Base-by-base conservation (phyloP, 148 eudicot genomes). In the Rhododendron kiyosumense region DNA sequence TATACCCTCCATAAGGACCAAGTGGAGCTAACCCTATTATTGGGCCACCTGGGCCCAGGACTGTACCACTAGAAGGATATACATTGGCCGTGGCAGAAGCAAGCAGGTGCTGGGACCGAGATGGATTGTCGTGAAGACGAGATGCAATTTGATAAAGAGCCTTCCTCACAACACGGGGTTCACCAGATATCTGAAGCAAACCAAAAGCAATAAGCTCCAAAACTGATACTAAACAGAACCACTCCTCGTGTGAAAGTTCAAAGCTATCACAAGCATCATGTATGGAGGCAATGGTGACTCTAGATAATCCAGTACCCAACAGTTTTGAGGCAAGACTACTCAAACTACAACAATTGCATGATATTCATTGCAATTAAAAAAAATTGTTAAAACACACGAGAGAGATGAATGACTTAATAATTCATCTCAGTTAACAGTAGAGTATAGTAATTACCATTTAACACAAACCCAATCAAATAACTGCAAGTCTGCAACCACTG, bases 71-170 rank as follows among this genome's bases (percentile, higher is more conserved):
- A 41, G 98, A 88, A 67, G 93, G 84, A 86, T 93, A 93, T 57
- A 76, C 85, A 81, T 82, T 91, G 1, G 92, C 89, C 32, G 86
- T 89, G 85, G 98, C 90, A 84, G 96, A 95, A 30, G 94, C 88
- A 75, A 97, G 96, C 90, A 94, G 75, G 88, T 93, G 98, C 89
- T 97, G 99, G 83, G 99, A 91, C 51, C 98, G 93, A 14, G 99
- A 95, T 54, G 99, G 99, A 89, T 97, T 95, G 59, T 94, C 96
- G 89, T 94, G 99, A 85, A 97, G 96, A 48, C 99, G 98, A 82
- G 94, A 83, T 51, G 99, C 93, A 85, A 97, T 90, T 88, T 93
- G 91, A 88, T 84, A 92, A 81, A 97, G 93, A 65, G 99, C 98
- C 79, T 93, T 94, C 93, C 90, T 93, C 82, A 97, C 98, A 76